Base-by-base conservation (phyloP, 495 filamentous ascomycete species). In the Annulohypoxylon moriforme region DNA sequence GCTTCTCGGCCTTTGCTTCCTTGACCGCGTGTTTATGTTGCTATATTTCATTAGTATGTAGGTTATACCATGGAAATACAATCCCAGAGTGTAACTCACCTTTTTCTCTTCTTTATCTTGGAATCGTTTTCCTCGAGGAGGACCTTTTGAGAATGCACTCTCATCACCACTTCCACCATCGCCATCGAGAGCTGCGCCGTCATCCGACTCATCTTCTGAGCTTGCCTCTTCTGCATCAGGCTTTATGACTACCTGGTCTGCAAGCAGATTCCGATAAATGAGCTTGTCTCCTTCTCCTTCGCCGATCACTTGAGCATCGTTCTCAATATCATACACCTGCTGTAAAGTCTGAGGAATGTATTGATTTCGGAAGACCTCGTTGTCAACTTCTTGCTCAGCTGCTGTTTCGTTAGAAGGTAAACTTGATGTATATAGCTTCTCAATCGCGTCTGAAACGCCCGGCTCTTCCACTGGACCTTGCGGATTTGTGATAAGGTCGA, bases 281-380 rank as follows among this genome's bases (percentile, higher is more conserved):
- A 97, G 84, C 27, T 90, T 89, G 0, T 86, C 86, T 52, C 89
- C 92, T 47, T 89, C 83, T 9, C 92, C 94, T 16, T 89, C 85
- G 1, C 87, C 88, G 1, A 97, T 85, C 77, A 88, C 89, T 67
- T 93, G 89, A 5, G 89, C 91, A 71, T 98, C 96, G 69, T 94
- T 90, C 80, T 98, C 96, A 50, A 97, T 87, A 76, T 99, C 96
- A 73, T 97, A 98, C 1, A 98, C 96, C 67, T 98, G 92, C 72
- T 98, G 90, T 46, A 99, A 81, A 0, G 91, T 97, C 78, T 96
- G 93, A 4, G 96, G 96, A 49, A 99, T 98, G 76, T 93, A 98
- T 74, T 97, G 93, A 72, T 97, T 90, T 70, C 95, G 89, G 83
- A 97, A 99, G 8, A 99, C 95, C 65, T 96, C 92, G 55, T 90